A percentile compares a stretch with the other conserved stretches of the same genome.
phyloP scores from a whole-genome alignment of 2,329 filamentous ascomycete species.

The Nannizziopsis barbatae region DNA sequence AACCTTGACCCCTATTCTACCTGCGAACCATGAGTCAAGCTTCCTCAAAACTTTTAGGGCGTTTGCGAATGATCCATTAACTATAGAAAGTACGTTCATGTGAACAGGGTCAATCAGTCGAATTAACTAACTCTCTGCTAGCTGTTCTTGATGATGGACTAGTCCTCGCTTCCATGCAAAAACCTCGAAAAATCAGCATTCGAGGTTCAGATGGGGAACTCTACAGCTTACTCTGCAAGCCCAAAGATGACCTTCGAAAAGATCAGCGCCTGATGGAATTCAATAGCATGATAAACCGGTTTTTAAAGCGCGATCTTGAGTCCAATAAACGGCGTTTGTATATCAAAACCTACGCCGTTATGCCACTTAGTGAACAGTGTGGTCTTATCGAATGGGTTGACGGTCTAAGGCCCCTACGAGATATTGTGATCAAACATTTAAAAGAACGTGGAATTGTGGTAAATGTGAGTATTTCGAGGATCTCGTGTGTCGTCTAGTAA shows the following conservation, averaged over 20 bases:
- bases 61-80: constrained; percentile 76
- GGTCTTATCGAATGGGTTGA: constrained; percentile 98
- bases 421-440: constrained; percentile 74
- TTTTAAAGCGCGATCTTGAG: constrained; percentile 81
- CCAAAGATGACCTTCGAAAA: constrained; percentile 93
- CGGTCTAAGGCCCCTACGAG: constrained; percentile 83
- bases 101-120: no score
- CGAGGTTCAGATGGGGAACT: constrained; percentile 77
- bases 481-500: not conserved
- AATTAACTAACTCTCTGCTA: constrained; percentile 19
- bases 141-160: constrained; percentile 76
- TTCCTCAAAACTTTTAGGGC: constrained; percentile 60
- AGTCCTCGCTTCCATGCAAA: constrained; percentile 81
- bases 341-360: constrained; percentile 95
- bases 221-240: constrained; percentile 91
- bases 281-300: constrained; percentile 94
- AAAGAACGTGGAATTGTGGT: constrained; percentile 56
- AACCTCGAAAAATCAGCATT: constrained; percentile 79
- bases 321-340: constrained; percentile 69
- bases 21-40: constrained; percentile 56
- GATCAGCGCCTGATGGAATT: constrained; percentile 99
- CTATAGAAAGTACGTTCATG: constrained; percentile 47
- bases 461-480: constrained; percentile 30
- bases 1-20: constrained; percentile 71
- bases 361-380: constrained; percentile 92